These are phyloP conservation scores for Entomortierella beljakovae DNA, from an alignment of 192 early-diverging fungal genomes.

Conservation along the genomic window DNA sequence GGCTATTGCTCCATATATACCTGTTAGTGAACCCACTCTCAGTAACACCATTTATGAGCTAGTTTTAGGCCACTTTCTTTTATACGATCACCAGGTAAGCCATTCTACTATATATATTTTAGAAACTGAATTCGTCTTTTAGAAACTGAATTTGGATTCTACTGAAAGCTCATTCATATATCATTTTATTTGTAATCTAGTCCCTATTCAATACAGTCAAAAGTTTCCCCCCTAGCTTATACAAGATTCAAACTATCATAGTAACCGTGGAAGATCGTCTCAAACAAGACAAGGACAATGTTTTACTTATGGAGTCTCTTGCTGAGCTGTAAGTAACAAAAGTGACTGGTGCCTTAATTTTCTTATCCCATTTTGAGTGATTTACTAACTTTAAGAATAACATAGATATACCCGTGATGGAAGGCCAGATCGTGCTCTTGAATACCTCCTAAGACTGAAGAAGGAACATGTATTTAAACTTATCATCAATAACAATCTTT, in stretches of 20 bases:
- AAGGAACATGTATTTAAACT: conserved; percentile 80
- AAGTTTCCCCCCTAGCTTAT: conserved; percentile 84
- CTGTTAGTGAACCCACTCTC: conserved; percentile 78
- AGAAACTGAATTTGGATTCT: no score
- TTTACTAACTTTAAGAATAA: not conserved
- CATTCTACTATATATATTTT: conserved; percentile 4
- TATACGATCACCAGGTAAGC: conserved; percentile 71
- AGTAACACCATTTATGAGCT: conserved; percentile 89
- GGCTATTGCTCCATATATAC: conserved; percentile 82
- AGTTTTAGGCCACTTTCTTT: conserved; percentile 78
- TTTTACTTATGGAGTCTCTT: conserved; percentile 75
- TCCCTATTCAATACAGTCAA: conserved; percentile 70
- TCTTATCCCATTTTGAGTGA: not conserved
- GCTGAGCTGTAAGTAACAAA: conserved; percentile 74
- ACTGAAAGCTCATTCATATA: not conserved
- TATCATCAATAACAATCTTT: conserved; percentile 84
- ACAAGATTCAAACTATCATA: conserved; percentile 79
- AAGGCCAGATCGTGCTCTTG: conserved; percentile 82
- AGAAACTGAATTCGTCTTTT: not conserved
- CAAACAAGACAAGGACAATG: conserved; percentile 65
- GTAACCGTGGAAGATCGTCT: conserved; percentile 79
- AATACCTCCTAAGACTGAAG: conserved; percentile 81
- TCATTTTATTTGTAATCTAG: conserved; percentile 14
- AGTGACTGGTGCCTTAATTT: no score
- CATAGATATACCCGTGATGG: conserved; percentile 74